A percentile compares a stretch with the other conserved stretches of the same genome.
Evolutionary conservation across 1,139 yeast species (phyloP).

Genomic region (Geotrichum histeridarum): DNA sequence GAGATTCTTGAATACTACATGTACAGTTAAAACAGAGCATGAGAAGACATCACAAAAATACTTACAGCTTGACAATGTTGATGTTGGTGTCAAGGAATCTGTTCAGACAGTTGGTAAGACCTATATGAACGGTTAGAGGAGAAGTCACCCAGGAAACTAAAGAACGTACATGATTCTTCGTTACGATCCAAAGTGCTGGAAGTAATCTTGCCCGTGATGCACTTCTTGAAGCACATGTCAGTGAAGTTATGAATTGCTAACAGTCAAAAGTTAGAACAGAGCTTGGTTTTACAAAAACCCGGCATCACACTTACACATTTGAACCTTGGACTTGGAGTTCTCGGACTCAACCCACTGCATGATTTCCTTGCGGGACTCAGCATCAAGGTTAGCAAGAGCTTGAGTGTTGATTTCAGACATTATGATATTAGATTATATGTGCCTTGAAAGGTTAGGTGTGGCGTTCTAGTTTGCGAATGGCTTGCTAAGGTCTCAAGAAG

Average conservation of each 20-base stretch:
- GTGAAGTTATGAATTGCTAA: slow-evolving; percentile 74
- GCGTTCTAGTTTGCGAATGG: neutral
- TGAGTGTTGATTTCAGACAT: slow-evolving; percentile 61
- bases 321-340: slow-evolving; percentile 83
- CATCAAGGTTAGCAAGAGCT: slow-evolving; percentile 63
- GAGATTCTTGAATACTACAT: slow-evolving; percentile 8
- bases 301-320: slow-evolving; percentile 44
- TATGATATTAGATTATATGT: slow-evolving; percentile 8
- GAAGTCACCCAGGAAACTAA: neutral
- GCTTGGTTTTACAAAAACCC: neutral
- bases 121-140: slow-evolving; percentile 15
- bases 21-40: neutral
- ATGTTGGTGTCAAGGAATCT: slow-evolving; percentile 84
- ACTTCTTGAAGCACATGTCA: slow-evolving; percentile 84
- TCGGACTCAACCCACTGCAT: slow-evolving; percentile 74
- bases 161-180: slow-evolving; percentile 58
- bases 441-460: neutral
- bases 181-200: slow-evolving; percentile 48
- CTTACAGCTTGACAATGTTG: slow-evolving; percentile 63
- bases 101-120: slow-evolving; percentile 70
- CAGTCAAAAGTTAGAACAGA: neutral
- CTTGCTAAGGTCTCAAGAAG: no score
- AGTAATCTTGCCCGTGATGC: slow-evolving; percentile 53
- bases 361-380: slow-evolving; percentile 66
- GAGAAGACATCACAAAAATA: neutral